Conservation (phyloP, 768 basidiomycete genomes). For the Dacryopinax primogenitus region DNA sequence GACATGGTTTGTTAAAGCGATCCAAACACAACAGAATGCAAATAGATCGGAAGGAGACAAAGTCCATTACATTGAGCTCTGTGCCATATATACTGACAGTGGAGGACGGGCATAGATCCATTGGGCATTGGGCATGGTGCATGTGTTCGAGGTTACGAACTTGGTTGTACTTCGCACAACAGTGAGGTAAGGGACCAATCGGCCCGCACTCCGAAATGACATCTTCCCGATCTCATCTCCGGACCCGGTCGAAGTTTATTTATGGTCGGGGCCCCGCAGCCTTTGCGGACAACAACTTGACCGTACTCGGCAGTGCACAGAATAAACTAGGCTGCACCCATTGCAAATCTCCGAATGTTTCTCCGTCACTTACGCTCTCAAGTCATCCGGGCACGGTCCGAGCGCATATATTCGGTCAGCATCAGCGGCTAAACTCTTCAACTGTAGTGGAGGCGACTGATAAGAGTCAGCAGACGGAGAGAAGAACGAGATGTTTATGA, state of each 20-base stretch:
- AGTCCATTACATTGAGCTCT: not conserved
- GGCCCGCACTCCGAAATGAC: not conserved
- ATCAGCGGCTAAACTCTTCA: too few relatives aligned
- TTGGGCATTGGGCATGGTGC: too few relatives aligned
- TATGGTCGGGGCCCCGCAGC: slow-evolving; percentile 1
- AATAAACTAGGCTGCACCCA: too few relatives aligned
- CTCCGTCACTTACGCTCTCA: too few relatives aligned
- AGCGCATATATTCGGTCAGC: too few relatives aligned
- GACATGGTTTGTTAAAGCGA: not conserved
- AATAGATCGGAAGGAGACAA: not conserved
- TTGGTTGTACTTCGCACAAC: not conserved
- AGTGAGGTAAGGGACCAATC: not conserved
- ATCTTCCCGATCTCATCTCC: not conserved
- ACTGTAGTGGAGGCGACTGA: too few relatives aligned
- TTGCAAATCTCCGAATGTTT: too few relatives aligned
- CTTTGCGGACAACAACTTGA: too few relatives aligned
- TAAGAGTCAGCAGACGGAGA: too few relatives aligned
- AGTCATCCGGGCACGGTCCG: too few relatives aligned
- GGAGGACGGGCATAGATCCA: not conserved
- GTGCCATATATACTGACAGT: not conserved
- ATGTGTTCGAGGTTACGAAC: not conserved
- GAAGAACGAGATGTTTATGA: too few relatives aligned
- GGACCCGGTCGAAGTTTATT: not conserved
- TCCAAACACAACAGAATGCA: not conserved
- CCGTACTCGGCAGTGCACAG: too few relatives aligned